Conservation (phyloP, 768 basidiomycete species). For the Lyophyllum semitale region DNA sequence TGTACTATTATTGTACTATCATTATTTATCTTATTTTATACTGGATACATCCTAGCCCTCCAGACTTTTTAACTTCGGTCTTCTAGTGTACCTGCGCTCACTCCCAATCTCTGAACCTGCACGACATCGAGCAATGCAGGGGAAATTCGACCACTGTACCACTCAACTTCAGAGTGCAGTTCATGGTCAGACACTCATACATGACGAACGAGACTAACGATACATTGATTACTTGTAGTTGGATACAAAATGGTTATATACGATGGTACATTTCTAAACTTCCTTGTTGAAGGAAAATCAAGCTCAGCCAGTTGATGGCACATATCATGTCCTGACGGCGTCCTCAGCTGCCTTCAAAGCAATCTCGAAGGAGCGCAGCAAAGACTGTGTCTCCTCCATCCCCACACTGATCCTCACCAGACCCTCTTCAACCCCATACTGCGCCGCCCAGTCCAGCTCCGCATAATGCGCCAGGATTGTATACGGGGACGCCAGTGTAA, state of each 20-base stretch:
- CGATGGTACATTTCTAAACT: slow-evolving; percentile 16
- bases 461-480: slow-evolving; percentile 88
- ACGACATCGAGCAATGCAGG: no score
- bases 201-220: neutral
- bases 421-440: slow-evolving; percentile 81
- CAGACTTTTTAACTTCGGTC: neutral
- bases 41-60: neutral
- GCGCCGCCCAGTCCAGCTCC: slow-evolving; percentile 90
- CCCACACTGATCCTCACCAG: slow-evolving; percentile 92
- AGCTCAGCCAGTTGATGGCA: neutral
- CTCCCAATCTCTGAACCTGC: neutral
- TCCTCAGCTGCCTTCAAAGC: slow-evolving; percentile 78
- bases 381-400: slow-evolving; percentile 65
- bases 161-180: neutral
- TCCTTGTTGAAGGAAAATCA: slow-evolving; percentile 34
- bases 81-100: neutral
- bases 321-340: slow-evolving; percentile 11
- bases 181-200: neutral
- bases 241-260: slow-evolving; percentile 37
- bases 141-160: no score
- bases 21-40: slow-evolving; percentile 15
- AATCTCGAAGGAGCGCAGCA: slow-evolving; percentile 58
- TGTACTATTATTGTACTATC: slow-evolving; percentile 18
- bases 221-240: slow-evolving; percentile 34
- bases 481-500: slow-evolving; percentile 93